Evolutionary conservation across 2,329 filamentous ascomycete genomes (phyloP).

Genomic region (Pestalotiopsis sp.): DNA sequence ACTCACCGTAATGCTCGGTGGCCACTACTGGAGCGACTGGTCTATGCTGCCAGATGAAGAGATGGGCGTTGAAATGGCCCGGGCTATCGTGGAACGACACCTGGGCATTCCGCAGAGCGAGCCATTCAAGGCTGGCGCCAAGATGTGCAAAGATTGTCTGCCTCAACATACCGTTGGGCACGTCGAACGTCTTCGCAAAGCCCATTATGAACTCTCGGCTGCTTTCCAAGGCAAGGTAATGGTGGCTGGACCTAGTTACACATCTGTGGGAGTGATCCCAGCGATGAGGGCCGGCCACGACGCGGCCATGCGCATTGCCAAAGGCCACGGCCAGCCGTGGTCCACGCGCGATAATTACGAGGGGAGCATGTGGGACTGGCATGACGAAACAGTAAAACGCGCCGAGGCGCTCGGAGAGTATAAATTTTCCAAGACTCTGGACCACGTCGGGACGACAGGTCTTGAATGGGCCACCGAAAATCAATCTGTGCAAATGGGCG

Average conservation of each 20-base stretch:
- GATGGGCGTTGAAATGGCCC: constrained; percentile 72
- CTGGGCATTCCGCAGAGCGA: constrained; percentile 66
- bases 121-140: constrained; percentile 63
- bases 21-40: constrained; percentile 83
- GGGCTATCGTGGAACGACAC: constrained; percentile 71
- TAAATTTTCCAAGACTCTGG: neutral
- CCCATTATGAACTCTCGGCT: constrained; percentile 56
- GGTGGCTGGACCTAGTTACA: constrained; percentile 63
- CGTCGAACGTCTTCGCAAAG: constrained; percentile 58
- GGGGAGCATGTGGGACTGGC: neutral
- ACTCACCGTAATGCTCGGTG: constrained; percentile 91
- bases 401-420: neutral
- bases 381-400: neutral
- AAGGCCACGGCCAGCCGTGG: constrained; percentile 23
- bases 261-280: constrained; percentile 52
- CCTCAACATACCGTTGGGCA: constrained; percentile 90
- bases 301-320: constrained; percentile 42
- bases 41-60: constrained; percentile 60
- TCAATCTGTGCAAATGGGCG: constrained; percentile 2
- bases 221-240: constrained; percentile 66
- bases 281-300: constrained; percentile 54
- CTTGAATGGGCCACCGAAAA: constrained; percentile 25
- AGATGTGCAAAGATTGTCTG: constrained; percentile 71
- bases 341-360: constrained; percentile 16
- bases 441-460: constrained; percentile 29